A percentile compares a stretch with the other conserved stretches of the same genome.
phyloP scores from a whole-genome alignment of 2,329 filamentous ascomycete species.

The Aspergillus floridensis region DNA sequence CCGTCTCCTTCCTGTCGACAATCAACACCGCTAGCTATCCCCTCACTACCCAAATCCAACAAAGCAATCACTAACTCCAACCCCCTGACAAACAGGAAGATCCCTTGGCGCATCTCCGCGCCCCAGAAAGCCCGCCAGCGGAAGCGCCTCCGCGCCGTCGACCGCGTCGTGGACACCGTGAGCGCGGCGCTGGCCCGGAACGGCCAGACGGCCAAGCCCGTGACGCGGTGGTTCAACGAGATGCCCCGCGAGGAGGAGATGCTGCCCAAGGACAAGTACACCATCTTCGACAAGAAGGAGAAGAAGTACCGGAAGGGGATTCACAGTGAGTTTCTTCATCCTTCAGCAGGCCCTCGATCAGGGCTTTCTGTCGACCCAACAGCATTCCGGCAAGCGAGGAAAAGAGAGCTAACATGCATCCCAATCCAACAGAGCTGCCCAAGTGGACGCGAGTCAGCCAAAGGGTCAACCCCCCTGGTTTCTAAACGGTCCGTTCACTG shows the following conservation, averaged over 20 bases:
- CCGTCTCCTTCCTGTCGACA: neutral
- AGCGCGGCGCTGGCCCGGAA: conserved; percentile 73
- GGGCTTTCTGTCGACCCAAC: too few relatives aligned
- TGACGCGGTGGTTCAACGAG: conserved; percentile 89
- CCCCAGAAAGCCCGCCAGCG: conserved; percentile 89
- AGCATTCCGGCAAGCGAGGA: too few relatives aligned
- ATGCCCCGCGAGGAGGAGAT: conserved; percentile 97
- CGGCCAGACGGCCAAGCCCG: conserved; percentile 66
- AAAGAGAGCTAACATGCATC: neutral
- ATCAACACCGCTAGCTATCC: neutral
- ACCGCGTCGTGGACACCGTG: conserved; percentile 80
- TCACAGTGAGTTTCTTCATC: conserved; percentile 64
- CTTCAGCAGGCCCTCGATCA: too few relatives aligned
- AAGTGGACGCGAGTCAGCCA: conserved; percentile 97
- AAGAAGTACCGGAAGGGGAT: conserved; percentile 96
- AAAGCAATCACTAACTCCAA: too few relatives aligned
- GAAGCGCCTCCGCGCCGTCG: conserved; percentile 77
- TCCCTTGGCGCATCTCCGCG: conserved; percentile 88
- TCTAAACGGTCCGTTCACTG: conserved; percentile 51
- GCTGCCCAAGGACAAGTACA: conserved; percentile 96
- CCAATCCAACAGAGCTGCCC: conserved; percentile 61
- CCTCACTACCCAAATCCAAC: neutral
- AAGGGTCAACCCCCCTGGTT: conserved; percentile 89
- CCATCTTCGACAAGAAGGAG: conserved; percentile 93
- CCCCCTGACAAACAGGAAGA: conserved; percentile 65